Evolutionary conservation across 148 eudicot genomes (phyloP).

Genomic region (Tetragonia tetragonoides): DNA sequence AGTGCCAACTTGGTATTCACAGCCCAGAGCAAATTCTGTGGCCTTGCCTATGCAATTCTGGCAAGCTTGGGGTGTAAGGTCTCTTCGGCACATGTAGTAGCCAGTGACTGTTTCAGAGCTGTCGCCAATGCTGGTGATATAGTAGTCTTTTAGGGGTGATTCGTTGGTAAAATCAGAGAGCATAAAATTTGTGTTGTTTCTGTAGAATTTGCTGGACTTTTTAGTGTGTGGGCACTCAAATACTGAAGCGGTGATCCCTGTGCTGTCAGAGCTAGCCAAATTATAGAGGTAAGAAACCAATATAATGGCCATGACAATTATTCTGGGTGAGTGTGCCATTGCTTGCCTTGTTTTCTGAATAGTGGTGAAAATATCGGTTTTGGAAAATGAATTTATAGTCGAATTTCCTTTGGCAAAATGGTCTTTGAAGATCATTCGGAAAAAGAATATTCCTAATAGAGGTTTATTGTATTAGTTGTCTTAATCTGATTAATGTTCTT

Average conservation of each 20-base stretch:
- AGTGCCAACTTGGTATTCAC: neutral
- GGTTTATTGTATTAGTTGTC: too few species aligned
- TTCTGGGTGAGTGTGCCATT: neutral
- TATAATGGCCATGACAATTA: neutral
- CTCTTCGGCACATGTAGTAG: constrained; percentile 23
- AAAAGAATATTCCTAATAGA: too few species aligned
- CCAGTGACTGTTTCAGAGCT: constrained; percentile 14
- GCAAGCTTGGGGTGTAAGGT: constrained; percentile 3
- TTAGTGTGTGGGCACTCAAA: neutral
- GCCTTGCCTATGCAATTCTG: neutral
- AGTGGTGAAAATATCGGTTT: neutral
- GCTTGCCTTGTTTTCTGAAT: too few species aligned
- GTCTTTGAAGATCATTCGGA: too few species aligned
- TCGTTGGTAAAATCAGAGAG: neutral
- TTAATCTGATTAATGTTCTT: too few species aligned
- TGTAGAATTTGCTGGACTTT: neutral
- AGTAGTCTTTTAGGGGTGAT: neutral
- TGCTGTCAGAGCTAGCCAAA: neutral
- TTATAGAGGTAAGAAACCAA: neutral
- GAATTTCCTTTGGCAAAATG: too few species aligned
- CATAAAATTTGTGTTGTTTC: neutral
- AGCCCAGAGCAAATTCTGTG: neutral
- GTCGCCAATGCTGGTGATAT: constrained; percentile 5
- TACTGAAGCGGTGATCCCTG: neutral
- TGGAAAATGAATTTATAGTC: neutral